Evolutionary conservation across 148 eudicot genomes (phyloP).

Genomic region (Limonium bicolor): DNA sequence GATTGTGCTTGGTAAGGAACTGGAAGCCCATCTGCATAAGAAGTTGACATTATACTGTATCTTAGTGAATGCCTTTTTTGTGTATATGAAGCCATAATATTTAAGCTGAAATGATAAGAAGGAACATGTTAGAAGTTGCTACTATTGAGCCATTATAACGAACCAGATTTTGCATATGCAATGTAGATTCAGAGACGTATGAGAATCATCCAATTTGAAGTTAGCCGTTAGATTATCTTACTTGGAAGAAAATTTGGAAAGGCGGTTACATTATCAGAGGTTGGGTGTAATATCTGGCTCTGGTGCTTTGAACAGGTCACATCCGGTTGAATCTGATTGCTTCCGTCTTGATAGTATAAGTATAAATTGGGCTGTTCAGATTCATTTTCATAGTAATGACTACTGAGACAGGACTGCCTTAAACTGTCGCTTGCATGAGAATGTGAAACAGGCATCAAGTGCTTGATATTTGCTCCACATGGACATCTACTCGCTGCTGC

Average conservation of each 20-base stretch:
- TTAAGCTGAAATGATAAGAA: background rate
- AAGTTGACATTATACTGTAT: background rate
- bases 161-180: too few species aligned
- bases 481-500: too few species aligned
- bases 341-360: constrained; percentile 10
- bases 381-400: too few species aligned
- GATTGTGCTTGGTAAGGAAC: constrained; percentile 10
- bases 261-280: constrained; percentile 2
- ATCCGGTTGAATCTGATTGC: constrained; percentile 10
- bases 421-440: too few species aligned
- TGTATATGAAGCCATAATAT: background rate
- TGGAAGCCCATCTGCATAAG: constrained; percentile 21
- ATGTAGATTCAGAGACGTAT: too few species aligned
- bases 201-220: too few species aligned
- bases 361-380: too few species aligned
- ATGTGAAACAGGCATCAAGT: too few species aligned
- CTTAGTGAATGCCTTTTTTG: background rate
- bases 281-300: background rate
- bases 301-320: constrained; percentile 14
- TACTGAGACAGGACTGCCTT: too few species aligned
- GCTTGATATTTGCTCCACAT: too few species aligned
- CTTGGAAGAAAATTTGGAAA: constrained; percentile 4
- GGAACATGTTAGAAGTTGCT: constrained; percentile 3
- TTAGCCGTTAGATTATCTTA: too few species aligned
- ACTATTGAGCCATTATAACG: constrained; percentile 8